phyloP scores from a whole-genome alignment of 371 early-diverging fungal species.

The Mucor sp. region DNA sequence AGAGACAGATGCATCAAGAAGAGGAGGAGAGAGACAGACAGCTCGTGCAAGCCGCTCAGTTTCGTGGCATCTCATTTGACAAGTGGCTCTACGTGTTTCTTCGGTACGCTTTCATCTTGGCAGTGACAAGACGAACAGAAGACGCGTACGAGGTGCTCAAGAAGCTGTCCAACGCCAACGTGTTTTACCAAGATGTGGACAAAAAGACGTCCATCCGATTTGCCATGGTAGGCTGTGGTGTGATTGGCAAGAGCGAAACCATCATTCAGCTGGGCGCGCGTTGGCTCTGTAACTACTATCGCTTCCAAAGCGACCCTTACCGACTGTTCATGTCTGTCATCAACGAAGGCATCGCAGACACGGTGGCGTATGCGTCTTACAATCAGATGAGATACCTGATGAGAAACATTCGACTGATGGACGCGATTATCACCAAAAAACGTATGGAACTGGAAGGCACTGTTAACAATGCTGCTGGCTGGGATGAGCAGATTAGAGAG shows the following conservation, averaged over 20 bases:
- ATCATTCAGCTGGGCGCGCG: constrained; percentile 48
- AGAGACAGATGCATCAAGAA: constrained; percentile 20
- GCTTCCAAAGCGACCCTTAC: constrained; percentile 53
- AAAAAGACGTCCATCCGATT: constrained; percentile 53
- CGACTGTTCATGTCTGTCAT: constrained; percentile 55
- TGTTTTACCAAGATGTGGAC: constrained; percentile 64
- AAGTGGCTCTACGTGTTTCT: constrained; percentile 69
- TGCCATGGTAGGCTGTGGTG: constrained; percentile 63
- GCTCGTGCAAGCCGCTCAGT: constrained; percentile 29
- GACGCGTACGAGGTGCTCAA: constrained; percentile 68
- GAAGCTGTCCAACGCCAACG: constrained; percentile 61
- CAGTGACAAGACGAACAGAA: constrained; percentile 55
- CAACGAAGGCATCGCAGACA: constrained; percentile 1
- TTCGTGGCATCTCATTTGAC: constrained; percentile 60
- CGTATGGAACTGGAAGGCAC: not conserved
- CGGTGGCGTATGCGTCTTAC: not conserved
- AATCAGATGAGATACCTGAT: constrained; percentile 30
- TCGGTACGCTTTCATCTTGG: constrained; percentile 66
- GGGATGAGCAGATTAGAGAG: constrained; percentile 24
- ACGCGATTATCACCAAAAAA: constrained; percentile 19
- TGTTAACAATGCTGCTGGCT: not conserved
- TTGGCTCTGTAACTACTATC: constrained; percentile 49
- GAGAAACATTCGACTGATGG: constrained; percentile 53
- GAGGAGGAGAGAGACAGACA: constrained; percentile 27
- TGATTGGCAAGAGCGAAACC: constrained; percentile 38